Base-by-base conservation (phyloP, 2,329 filamentous ascomycete genomes). In the Berkeleyomyces rouxiae region DNA sequence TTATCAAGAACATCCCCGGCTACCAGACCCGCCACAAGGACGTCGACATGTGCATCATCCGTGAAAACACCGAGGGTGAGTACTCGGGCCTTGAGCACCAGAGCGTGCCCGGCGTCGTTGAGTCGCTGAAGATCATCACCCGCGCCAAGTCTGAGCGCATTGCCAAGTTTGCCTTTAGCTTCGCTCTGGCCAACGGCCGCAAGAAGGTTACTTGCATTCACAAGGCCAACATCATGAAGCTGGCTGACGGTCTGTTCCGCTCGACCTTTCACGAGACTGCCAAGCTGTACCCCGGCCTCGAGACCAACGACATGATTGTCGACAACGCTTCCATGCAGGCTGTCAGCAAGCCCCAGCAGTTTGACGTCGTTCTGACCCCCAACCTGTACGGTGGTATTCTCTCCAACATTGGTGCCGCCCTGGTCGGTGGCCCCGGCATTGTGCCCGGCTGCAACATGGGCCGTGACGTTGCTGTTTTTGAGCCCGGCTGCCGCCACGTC, bases 141-240 rank as follows among this genome's bases (percentile, higher is more conserved):
- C 90, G 91, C 71, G 90, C 90, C 76, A 97, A 99, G 83, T 96
- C 90, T 63, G 93, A 99, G 85, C 90, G 93, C 74, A 99, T 99
- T 72, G 90, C 92, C 78, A 96, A 96, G 79, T 99, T 99, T 73
- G 93, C 93, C 68, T 97, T 97, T 76, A 87, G 88, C 73, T 99
- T 99, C 72, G 93, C 93, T 65, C 86, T 97, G 64, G 93, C 93
- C 77, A 99, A 99, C 83, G 92, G 95, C 83, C 85, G 93, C 74
- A 92, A 95, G 82, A 97, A 97, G 87, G 90, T 99, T 64, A 97
- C 93, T 69, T 96, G 92, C 80, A 97, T 99, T 74, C 93, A 99
- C 87, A 99, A 99, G 84, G 93, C 93, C 78, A 99, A 99, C 83
- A 99, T 99, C 80, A 99, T 99, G 93, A 99, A 99, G 84, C 83